A percentile compares a stretch with the other conserved stretches of the same genome.
Conservation (phyloP, 192 early-diverging fungal species). For the Glomus cerebriforme region DNA sequence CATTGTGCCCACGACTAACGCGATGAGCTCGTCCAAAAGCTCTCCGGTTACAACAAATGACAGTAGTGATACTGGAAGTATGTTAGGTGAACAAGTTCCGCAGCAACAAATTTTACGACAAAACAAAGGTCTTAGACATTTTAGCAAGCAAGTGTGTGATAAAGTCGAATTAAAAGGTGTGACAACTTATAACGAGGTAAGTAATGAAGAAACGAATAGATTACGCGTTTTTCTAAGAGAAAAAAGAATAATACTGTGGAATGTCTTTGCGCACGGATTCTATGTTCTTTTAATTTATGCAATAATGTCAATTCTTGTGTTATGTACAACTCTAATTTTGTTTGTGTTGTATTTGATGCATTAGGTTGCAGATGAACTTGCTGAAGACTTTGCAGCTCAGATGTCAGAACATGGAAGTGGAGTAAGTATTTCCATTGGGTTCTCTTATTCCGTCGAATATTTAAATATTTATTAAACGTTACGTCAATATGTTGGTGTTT, state of each 20-base stretch:
- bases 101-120: constrained; percentile 35
- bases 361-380: constrained; percentile 58
- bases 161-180: constrained; percentile 58
- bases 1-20: not conserved
- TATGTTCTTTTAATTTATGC: too few relatives aligned
- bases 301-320: not conserved
- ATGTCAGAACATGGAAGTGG: constrained; percentile 1
- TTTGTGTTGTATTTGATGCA: constrained; percentile 14
- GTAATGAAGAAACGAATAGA: not conserved
- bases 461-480: too few relatives aligned
- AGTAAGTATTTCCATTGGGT: not conserved
- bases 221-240: not conserved
- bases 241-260: too few relatives aligned
- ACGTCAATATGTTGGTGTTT: not conserved
- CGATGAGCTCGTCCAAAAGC: not conserved
- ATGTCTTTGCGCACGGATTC: too few relatives aligned
- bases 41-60: constrained; percentile 21
- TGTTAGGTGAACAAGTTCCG: constrained; percentile 17
- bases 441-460: too few relatives aligned
- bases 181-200: constrained; percentile 66
- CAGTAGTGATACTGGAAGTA: constrained; percentile 24
- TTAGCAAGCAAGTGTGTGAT: constrained; percentile 63
- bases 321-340: not conserved
- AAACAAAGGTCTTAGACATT: constrained; percentile 62
- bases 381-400: constrained; percentile 41